Conservation (phyloP, 805 yeast genomes). For the Pichia sporocuriosa region DNA sequence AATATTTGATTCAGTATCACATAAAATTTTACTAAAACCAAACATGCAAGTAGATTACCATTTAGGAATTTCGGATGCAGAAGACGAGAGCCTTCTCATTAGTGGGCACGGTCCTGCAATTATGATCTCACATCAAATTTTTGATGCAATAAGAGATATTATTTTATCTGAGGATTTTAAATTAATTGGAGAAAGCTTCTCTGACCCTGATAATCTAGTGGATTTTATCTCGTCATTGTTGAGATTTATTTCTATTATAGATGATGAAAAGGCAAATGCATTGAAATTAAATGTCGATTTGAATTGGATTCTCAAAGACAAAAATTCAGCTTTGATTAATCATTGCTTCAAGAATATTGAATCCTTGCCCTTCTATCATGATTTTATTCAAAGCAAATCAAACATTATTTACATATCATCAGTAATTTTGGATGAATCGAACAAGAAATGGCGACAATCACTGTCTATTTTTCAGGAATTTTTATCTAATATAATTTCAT, state of each 20-base stretch:
- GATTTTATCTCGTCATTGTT: slow-evolving; percentile 1
- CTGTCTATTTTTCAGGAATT: slow-evolving; percentile 5
- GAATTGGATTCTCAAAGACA: slow-evolving; percentile 7
- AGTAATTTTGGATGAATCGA: neutral
- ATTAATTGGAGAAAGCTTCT: too few species aligned
- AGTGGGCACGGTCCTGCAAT: too few species aligned
- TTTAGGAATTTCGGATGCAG: too few species aligned
- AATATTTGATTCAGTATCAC: slow-evolving; percentile 1
- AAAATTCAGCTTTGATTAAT: neutral
- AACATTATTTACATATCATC: neutral
- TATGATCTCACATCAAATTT: neutral
- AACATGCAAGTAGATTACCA: too few species aligned
- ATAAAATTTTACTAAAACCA: too few species aligned
- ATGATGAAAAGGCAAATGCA: neutral
- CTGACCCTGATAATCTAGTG: neutral
- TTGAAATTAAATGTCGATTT: neutral
- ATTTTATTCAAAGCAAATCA: neutral
- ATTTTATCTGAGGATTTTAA: too few species aligned
- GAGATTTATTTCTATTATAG: neutral
- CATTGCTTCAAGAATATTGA: neutral
- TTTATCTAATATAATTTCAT: slow-evolving; percentile 1
- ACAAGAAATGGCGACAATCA: slow-evolving; percentile 1
- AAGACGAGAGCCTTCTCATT: too few species aligned
- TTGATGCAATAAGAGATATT: neutral
- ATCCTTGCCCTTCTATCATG: neutral